Evolutionary conservation across 768 basidiomycete genomes (phyloP), one percentile per base, ranked within the genome.

Genomic region (Amanita phalloides): DNA sequence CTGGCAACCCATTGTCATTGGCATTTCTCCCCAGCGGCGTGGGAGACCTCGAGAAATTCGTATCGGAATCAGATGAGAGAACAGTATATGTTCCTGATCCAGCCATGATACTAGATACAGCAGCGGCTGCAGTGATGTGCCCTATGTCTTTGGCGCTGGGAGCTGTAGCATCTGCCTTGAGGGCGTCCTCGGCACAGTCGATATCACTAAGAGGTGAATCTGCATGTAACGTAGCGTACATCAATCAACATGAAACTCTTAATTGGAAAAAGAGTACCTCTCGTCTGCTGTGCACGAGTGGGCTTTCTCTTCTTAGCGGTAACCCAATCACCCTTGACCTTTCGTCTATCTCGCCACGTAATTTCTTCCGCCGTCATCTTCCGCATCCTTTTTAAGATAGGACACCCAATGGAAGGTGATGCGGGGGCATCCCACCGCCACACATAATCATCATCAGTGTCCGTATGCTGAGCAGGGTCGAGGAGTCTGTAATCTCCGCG

Each of bases 31-130:
- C 30, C 14, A 28, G 44, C 20, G 51, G 51, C 35, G 51, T 52
- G 14, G 28, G 35, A 25, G 51, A 52, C 21, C 51, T 37, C 13
- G 51, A 52, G 14, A 23, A 42, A 32, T 39, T 28, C 26, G 35
- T 35, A 9, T 44, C 35, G 6, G 51, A 37, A 36, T 52, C 41
- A 4, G 51, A 51, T 13, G 49, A 37, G 7, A 30, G 33, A 3
- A 23, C 17, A n/a, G 44, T 11, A 10, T 39, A 36, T 14, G 48
- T 28, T 9, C 64, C 57, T 1, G 73, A 67, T 20, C 71, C 72
- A 6, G 74, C 71, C 72, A 75, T 75, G 35, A 74, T 76, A 10
- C 75, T 74, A n/a, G 72, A 70, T 3, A 71, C 67, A 5, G 73
- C 69, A 0, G 68, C 72, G 4, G 69, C 68, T 0, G 68, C 66